Evolutionary conservation across 371 early-diverging fungal genomes (phyloP), one percentile per base, ranked within the genome.

Genomic region (Nematocida sp.): DNA sequence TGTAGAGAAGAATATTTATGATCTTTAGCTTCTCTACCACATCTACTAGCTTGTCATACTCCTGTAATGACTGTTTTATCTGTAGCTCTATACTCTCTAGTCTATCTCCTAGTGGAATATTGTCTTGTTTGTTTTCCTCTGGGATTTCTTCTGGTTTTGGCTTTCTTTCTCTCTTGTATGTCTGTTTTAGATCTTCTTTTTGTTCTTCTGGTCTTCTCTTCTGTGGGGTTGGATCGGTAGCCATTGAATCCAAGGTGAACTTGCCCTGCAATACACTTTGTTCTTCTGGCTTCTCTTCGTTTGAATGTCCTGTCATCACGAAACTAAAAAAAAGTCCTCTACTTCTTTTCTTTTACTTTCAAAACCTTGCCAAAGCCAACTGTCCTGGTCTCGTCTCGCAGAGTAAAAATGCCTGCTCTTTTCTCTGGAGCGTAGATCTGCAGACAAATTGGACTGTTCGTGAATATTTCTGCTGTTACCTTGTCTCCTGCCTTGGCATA

Each of bases 351-450:
- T 53, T 78, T 77, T 45, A 84, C 64, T 29, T 79, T 78, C 63
- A 75, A 64, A 35, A 84, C 75, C 32, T 65, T 52, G 23, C 84
- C 84, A 37, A 80, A 58, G 1, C 77, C 84, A n/a, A 84, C 75
- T n/a, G 84, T 84, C 46, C 78, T 70, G 35, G 57, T 63, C 52
- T 80, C 80, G 25, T 80, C 75, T 61, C 84, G 63, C 17, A 84
- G 55, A 31, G 81, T 75, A 77, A 84, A 84, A 49, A 61, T 78
- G 29, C 82, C 82, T 17, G 55, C 51, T 37, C 41, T 53, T 45
- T 48, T 77, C 31, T 66, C 53, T 23, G 53, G 46, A 25, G 75
- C 43, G 32, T 51, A 53, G 27, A 52, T 51, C 35, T 49, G 55
- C 9, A 83, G 41, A 32, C 66, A 65, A 38, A 81, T 76, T 0